A percentile compares a stretch with the other conserved stretches of the same genome.
Conservation (phyloP, 2,329 filamentous ascomycete genomes). For the Bipolaris gigantea region DNA sequence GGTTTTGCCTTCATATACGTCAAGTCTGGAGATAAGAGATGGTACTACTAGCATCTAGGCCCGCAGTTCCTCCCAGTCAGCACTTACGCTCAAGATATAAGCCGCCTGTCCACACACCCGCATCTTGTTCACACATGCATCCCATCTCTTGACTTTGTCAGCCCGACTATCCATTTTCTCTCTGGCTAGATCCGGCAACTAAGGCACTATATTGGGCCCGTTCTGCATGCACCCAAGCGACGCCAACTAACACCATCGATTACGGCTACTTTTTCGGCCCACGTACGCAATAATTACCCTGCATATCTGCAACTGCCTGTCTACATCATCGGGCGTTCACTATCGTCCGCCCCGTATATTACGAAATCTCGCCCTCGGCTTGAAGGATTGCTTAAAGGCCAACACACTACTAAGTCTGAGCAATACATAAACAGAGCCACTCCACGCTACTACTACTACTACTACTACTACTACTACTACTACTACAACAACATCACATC, state of each 20-base stretch:
- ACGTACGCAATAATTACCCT: constrained; percentile 25
- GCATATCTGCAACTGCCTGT: constrained; percentile 21
- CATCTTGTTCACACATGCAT: background rate
- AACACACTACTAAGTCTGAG: constrained; percentile 4
- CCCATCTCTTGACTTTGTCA: background rate
- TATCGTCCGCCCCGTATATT: constrained; percentile 30
- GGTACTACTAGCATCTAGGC: background rate
- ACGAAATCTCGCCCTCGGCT: constrained; percentile 9
- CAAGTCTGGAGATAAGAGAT: background rate
- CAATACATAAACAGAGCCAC: background rate
- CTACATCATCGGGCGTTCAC: constrained; percentile 39
- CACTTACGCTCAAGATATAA: constrained; percentile 3
- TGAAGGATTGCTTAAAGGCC: background rate
- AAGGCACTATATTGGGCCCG: constrained; percentile 21
- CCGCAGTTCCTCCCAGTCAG: background rate
- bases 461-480: too few species aligned
- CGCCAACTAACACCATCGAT: constrained; percentile 23
- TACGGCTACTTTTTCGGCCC: constrained; percentile 26
- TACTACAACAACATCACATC: background rate
- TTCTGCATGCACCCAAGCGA: constrained; percentile 23
- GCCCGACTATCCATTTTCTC: constrained; percentile 1
- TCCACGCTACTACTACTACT: background rate
- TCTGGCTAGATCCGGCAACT: constrained; percentile 2
- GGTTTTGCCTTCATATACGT: background rate
- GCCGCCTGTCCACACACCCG: background rate